These are phyloP conservation scores for Hypoxylon sp. DNA, from an alignment of 2,329 filamentous ascomycete species.

Conservation along the genomic window DNA sequence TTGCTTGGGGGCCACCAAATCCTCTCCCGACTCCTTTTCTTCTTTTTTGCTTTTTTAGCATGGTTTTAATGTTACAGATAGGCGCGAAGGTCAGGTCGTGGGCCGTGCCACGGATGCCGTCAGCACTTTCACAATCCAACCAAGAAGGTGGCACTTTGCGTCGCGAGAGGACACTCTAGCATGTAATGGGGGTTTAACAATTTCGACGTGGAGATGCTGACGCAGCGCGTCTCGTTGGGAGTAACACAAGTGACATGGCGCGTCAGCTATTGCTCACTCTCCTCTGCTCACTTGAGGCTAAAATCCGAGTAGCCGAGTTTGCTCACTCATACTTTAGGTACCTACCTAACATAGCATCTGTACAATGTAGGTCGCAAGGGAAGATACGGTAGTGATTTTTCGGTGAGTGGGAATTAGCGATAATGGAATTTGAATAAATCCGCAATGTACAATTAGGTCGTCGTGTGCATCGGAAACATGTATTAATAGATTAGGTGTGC, in stretches of 20 bases:
- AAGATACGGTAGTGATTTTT: conserved; percentile 11
- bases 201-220: conserved; percentile 22
- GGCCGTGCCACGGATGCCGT: conserved; percentile 34
- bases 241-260: conserved; percentile 32
- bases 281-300: conserved; percentile 7
- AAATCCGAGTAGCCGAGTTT: conserved; percentile 26
- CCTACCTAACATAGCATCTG: conserved; percentile 7
- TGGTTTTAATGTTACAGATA: conserved; percentile 27
- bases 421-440: conserved; percentile 10
- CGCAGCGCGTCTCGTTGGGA: conserved; percentile 27
- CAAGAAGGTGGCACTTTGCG: conserved; percentile 17
- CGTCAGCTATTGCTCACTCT: conserved; percentile 15
- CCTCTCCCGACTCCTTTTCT: conserved; percentile 19
- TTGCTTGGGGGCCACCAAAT: conserved; percentile 30
- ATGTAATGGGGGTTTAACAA: conserved; percentile 14
- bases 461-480: conserved; percentile 19
- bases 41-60: conserved; percentile 4
- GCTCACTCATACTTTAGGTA: conserved; percentile 9
- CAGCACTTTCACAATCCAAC: conserved; percentile 32
- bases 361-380: not conserved
- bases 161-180: conserved; percentile 1
- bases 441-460: conserved; percentile 6
- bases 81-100: conserved; percentile 17
- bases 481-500: conserved; percentile 32
- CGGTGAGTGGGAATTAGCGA: conserved; percentile 18